Percentiles rank a stretch among this genome's conserved stretches.
Evolutionary conservation across 2,329 filamentous ascomycete species (phyloP).

Genomic region (Pseudogymnoascus sp.): DNA sequence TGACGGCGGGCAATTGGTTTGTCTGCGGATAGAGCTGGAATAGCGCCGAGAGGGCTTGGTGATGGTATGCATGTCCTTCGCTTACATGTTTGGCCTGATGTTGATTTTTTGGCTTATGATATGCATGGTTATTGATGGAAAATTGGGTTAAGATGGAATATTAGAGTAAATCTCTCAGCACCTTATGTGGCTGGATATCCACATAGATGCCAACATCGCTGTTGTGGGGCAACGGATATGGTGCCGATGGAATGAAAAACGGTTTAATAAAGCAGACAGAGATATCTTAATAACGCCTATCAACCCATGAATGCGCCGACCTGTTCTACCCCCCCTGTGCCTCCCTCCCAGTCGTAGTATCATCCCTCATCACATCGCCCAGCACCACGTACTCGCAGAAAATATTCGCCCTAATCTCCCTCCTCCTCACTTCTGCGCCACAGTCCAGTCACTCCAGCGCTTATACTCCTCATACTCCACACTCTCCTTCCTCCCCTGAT

Average conservation of each 20-base stretch:
- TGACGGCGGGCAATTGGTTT: background rate
- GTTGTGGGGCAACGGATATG: background rate
- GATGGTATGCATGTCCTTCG: background rate
- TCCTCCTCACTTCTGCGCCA: constrained; percentile 9
- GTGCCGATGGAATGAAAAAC: background rate
- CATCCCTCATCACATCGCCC: background rate
- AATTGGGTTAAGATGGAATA: background rate
- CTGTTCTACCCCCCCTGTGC: background rate
- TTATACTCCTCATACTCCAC: constrained; percentile 67
- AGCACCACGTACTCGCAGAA: background rate
- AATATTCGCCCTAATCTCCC: background rate
- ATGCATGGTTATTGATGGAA: background rate
- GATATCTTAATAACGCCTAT: background rate
- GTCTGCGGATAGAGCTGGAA: background rate
- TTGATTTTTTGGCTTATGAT: too few species aligned
- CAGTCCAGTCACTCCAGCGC: constrained; percentile 69
- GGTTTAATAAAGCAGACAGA: background rate
- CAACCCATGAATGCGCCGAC: background rate
- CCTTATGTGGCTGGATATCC: background rate
- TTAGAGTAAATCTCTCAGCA: background rate
- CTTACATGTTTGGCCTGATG: background rate
- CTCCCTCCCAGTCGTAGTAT: background rate
- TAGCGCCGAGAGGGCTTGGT: background rate
- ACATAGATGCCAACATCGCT: background rate
- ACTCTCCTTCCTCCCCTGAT: constrained; percentile 74